phyloP scores from a whole-genome alignment of 805 yeast genomes.

The Saccharomycopsis lassenensis region DNA sequence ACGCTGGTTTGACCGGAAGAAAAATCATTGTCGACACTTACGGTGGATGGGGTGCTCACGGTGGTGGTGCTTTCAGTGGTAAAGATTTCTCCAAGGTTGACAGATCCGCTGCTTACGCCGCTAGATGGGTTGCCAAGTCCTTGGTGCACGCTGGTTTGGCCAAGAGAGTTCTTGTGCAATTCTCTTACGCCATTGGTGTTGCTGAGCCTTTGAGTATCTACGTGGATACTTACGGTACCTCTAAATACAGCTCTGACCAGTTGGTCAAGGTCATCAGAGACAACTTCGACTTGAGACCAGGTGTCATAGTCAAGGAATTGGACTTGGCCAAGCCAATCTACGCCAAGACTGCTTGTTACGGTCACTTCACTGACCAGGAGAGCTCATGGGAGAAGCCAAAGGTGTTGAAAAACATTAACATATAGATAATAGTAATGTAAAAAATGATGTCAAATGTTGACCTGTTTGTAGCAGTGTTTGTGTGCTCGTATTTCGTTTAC shows the following conservation, averaged over 20 bases:
- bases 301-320: slow-evolving; percentile 93
- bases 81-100: slow-evolving; percentile 99
- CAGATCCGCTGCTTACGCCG: slow-evolving; percentile 99
- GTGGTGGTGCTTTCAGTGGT: slow-evolving; percentile 99
- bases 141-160: slow-evolving; percentile 90
- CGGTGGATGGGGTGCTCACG: slow-evolving; percentile 99
- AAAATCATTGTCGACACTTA: slow-evolving; percentile 98
- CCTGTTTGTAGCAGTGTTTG: too few species aligned
- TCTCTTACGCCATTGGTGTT: slow-evolving; percentile 99
- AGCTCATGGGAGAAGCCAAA: slow-evolving; percentile 99
- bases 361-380: slow-evolving; percentile 99
- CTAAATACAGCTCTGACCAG: slow-evolving; percentile 79
- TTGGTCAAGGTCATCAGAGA: slow-evolving; percentile 82
- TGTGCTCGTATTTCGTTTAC: too few species aligned
- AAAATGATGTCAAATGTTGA: too few species aligned
- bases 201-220: slow-evolving; percentile 98
- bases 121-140: slow-evolving; percentile 99
- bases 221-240: slow-evolving; percentile 98
- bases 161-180: slow-evolving; percentile 95
- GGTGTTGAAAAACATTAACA: slow-evolving; percentile 47
- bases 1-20: slow-evolving; percentile 99
- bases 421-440: too few species aligned
- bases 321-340: slow-evolving; percentile 98
- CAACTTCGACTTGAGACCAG: slow-evolving; percentile 99
- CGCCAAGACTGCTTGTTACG: slow-evolving; percentile 97